A percentile compares a stretch with the other conserved stretches of the same genome.
These are phyloP conservation scores for Lipomyces starkeyi DNA, from an alignment of 805 yeast genomes.

Conservation along the genomic window DNA sequence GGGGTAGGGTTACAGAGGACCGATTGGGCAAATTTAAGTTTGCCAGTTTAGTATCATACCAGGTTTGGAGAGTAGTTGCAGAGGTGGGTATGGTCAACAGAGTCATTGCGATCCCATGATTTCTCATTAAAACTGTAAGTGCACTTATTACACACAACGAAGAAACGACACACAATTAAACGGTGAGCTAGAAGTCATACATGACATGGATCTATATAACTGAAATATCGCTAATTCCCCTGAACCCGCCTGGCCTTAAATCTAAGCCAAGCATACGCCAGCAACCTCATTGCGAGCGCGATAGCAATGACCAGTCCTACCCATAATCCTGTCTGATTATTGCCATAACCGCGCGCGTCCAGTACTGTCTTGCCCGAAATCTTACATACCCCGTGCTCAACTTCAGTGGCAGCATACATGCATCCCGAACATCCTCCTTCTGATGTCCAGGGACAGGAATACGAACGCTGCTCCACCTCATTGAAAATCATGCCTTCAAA, in stretches of 20 bases:
- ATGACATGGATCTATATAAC: too few relatives aligned
- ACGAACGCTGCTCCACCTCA: slow-evolving; percentile 46
- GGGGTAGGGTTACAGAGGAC: too few relatives aligned
- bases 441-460: slow-evolving; percentile 39
- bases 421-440: slow-evolving; percentile 47
- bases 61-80: too few relatives aligned
- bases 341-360: slow-evolving; percentile 45
- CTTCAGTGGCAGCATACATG: slow-evolving; percentile 46
- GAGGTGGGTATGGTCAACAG: too few relatives aligned
- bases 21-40: too few relatives aligned
- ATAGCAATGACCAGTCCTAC: slow-evolving; percentile 47
- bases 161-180: too few relatives aligned
- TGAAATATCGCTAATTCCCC: neutral
- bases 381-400: slow-evolving; percentile 41
- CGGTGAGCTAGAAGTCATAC: too few relatives aligned
- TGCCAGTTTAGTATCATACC: too few relatives aligned
- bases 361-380: slow-evolving; percentile 49
- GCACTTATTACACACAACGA: too few relatives aligned
- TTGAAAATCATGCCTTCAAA: slow-evolving; percentile 55
- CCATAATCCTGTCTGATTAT: slow-evolving; percentile 47
- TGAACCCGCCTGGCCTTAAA: neutral
- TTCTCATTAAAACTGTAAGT: too few relatives aligned
- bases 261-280: slow-evolving; percentile 41
- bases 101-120: too few relatives aligned
- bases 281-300: slow-evolving; percentile 45